phyloP scores from a whole-genome alignment of 805 yeast genomes.

The Metschnikowia corniflorae region DNA sequence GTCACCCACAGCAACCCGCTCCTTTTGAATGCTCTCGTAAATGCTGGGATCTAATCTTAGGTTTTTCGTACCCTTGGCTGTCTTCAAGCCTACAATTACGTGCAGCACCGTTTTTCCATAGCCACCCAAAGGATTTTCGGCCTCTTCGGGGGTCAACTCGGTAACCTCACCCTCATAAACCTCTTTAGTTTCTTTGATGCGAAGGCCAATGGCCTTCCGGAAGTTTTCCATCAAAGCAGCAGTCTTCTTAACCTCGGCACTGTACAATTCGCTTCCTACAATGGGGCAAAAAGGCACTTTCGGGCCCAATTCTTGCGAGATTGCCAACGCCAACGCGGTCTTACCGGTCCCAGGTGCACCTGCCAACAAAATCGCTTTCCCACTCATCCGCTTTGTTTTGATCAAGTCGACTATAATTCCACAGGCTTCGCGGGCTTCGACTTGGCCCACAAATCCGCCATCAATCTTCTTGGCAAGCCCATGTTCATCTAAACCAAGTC shows the following conservation, averaged over 20 bases:
- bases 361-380: conserved; percentile 91
- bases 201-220: conserved; percentile 91
- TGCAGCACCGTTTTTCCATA: conserved; percentile 96
- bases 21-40: conserved; percentile 92
- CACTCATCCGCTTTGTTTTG: conserved; percentile 88
- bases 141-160: conserved; percentile 91
- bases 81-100: conserved; percentile 89
- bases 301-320: conserved; percentile 93
- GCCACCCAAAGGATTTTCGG: conserved; percentile 95
- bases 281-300: conserved; percentile 97
- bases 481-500: conserved; percentile 87
- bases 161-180: conserved; percentile 98
- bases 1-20: conserved; percentile 91
- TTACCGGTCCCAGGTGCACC: conserved; percentile 99
- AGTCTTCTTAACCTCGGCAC: conserved; percentile 96
- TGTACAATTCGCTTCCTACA: conserved; percentile 89
- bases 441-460: conserved; percentile 85
- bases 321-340: conserved; percentile 93
- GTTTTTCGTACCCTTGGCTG: conserved; percentile 88
- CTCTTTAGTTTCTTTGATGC: conserved; percentile 95
- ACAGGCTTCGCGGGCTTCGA: conserved; percentile 81
- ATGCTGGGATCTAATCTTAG: conserved; percentile 87
- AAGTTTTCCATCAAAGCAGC: conserved; percentile 95
- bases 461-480: conserved; percentile 81
- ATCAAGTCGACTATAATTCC: conserved; percentile 93